These are phyloP conservation scores for Daldinia sp. DNA, from an alignment of 2,329 filamentous ascomycete genomes.

Conservation along the genomic window DNA sequence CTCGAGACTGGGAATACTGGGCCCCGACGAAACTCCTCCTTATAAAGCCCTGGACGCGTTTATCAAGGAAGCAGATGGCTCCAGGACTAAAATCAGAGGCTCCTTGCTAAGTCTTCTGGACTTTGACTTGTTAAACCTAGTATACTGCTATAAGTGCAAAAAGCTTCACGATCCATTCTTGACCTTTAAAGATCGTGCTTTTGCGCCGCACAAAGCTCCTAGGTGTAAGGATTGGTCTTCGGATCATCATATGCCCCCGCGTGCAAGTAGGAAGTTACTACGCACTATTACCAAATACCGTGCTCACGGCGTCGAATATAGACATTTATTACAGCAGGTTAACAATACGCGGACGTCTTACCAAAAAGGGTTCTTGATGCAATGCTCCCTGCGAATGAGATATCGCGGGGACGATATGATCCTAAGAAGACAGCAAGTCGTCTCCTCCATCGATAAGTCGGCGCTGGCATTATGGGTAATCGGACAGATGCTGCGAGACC, in stretches of 20 bases:
- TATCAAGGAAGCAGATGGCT: slow-evolving; percentile 22
- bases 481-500: slow-evolving; percentile 23
- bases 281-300: slow-evolving; percentile 40
- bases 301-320: slow-evolving; percentile 33
- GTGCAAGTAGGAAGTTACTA: slow-evolving; percentile 39
- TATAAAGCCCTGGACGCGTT: slow-evolving; percentile 31
- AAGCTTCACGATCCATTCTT: slow-evolving; percentile 39
- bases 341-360: slow-evolving; percentile 39
- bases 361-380: slow-evolving; percentile 33
- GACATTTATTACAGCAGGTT: slow-evolving; percentile 37
- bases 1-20: background rate
- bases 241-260: slow-evolving; percentile 41
- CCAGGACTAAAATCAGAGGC: slow-evolving; percentile 34
- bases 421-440: slow-evolving; percentile 36
- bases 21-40: slow-evolving; percentile 5
- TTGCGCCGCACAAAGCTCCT: slow-evolving; percentile 31
- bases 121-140: slow-evolving; percentile 36
- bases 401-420: slow-evolving; percentile 35
- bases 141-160: slow-evolving; percentile 43
- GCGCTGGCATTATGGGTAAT: slow-evolving; percentile 35
- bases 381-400: slow-evolving; percentile 35
- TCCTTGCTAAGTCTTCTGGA: slow-evolving; percentile 37
- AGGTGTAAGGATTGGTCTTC: slow-evolving; percentile 35
- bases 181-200: slow-evolving; percentile 34
- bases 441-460: slow-evolving; percentile 39